Evolutionary conservation across 805 yeast genomes (phyloP).

Genomic region (Sugiyamaella americana): DNA sequence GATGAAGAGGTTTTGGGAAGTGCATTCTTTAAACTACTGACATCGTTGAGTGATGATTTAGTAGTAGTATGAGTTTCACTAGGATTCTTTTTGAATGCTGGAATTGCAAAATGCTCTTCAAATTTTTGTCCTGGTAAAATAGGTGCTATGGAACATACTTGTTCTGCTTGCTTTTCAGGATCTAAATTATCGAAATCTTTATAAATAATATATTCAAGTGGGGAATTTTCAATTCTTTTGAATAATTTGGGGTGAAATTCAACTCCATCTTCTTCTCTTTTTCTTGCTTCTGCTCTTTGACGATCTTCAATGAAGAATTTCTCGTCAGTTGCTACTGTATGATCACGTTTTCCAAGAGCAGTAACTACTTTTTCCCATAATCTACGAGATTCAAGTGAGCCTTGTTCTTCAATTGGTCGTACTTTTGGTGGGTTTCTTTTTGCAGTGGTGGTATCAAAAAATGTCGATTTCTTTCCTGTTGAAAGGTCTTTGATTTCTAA

Average conservation of each 20-base stretch:
- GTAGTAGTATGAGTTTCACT: not conserved
- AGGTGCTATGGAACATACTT: conserved; percentile 64
- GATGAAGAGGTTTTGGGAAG: conserved; percentile 10
- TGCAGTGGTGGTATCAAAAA: conserved; percentile 58
- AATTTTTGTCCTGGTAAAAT: conserved; percentile 76
- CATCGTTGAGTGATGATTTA: conserved; percentile 10
- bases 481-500: conserved; percentile 58
- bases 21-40: conserved; percentile 15
- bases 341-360: conserved; percentile 77
- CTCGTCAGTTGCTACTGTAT: conserved; percentile 78
- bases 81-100: conserved; percentile 51
- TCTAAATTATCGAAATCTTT: conserved; percentile 51
- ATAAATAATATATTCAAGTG: conserved; percentile 59
- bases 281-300: conserved; percentile 72
- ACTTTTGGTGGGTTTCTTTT: conserved; percentile 57
- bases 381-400: conserved; percentile 69
- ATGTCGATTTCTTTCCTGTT: conserved; percentile 43
- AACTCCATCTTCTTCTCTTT: conserved; percentile 69
- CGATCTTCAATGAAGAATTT: conserved; percentile 79
- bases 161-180: conserved; percentile 46
- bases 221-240: conserved; percentile 38
- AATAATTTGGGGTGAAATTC: conserved; percentile 79
- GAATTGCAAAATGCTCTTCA: conserved; percentile 57
- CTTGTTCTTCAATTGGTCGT: conserved; percentile 75
- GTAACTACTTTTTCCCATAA: conserved; percentile 79